A percentile compares a stretch with the other conserved stretches of the same genome.
phyloP scores from a whole-genome alignment of 2,329 filamentous ascomycete genomes.

The Ceratocystis ficicola region DNA sequence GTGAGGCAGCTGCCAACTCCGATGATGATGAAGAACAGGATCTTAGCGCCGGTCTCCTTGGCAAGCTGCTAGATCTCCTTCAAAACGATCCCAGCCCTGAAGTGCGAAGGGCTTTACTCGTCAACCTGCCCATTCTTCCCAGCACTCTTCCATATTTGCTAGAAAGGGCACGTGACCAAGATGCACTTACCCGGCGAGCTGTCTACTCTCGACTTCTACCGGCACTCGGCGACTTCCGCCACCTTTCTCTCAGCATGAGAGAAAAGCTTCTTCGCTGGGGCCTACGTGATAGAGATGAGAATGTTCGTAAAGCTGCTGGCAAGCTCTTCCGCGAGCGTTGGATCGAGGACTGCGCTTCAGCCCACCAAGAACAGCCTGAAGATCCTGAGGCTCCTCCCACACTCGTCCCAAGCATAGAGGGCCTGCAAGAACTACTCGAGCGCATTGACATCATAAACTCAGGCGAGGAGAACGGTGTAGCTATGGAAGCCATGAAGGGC shows the following conservation, averaged over 20 bases:
- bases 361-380: slow-evolving; percentile 47
- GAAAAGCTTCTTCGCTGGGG: slow-evolving; percentile 95
- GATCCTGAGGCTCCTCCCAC: slow-evolving; percentile 42
- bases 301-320: slow-evolving; percentile 81
- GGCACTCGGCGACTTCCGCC: slow-evolving; percentile 82
- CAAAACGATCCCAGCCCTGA: slow-evolving; percentile 93
- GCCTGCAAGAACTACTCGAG: slow-evolving; percentile 78
- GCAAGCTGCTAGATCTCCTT: slow-evolving; percentile 74
- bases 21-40: slow-evolving; percentile 59
- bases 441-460: slow-evolving; percentile 88
- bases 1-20: slow-evolving; percentile 56
- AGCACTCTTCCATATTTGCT: slow-evolving; percentile 75
- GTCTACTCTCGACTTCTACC: slow-evolving; percentile 81
- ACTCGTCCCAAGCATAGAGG: slow-evolving; percentile 58
- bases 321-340: slow-evolving; percentile 88
- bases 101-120: slow-evolving; percentile 72
- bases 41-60: slow-evolving; percentile 55
- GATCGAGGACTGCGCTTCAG: slow-evolving; percentile 86
- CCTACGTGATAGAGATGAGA: slow-evolving; percentile 83
- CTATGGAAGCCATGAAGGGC: slow-evolving; percentile 82
- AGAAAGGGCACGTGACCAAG: slow-evolving; percentile 80
- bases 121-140: slow-evolving; percentile 79
- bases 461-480: slow-evolving; percentile 78
- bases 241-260: slow-evolving; percentile 82
- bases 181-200: slow-evolving; percentile 68